Evolutionary conservation across 1,284 basidiomycete genomes (phyloP).

Genomic region (Abortiporus biennis): DNA sequence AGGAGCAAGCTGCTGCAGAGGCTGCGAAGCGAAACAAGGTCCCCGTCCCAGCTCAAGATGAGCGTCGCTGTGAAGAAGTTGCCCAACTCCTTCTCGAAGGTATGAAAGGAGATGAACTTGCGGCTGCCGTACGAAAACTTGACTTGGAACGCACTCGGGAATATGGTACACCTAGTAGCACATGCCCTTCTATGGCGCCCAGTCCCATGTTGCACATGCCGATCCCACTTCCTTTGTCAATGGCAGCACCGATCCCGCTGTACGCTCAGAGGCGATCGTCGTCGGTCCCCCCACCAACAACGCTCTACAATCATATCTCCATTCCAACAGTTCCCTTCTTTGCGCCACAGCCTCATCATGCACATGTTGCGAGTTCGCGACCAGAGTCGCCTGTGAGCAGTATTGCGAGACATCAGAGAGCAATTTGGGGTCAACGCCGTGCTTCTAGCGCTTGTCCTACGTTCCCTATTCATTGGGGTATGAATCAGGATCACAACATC

Average conservation of each 20-base stretch:
- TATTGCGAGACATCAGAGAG: conserved; percentile 35
- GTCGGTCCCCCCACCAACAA: conserved; percentile 55
- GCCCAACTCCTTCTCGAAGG: conserved; percentile 58
- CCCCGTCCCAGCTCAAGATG: conserved; percentile 30
- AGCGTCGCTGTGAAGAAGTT: conserved; percentile 34
- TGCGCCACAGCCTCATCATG: conserved; percentile 8
- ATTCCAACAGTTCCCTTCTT: conserved; percentile 35
- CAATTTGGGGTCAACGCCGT: conserved; percentile 32
- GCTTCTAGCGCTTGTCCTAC: conserved; percentile 33
- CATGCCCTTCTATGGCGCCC: conserved; percentile 15
- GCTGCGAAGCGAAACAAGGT: conserved; percentile 19
- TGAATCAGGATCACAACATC: no score
- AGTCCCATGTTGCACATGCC: conserved; percentile 16
- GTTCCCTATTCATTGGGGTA: conserved; percentile 14
- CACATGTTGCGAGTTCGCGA: conserved; percentile 26
- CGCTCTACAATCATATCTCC: conserved; percentile 30
- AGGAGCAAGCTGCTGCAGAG: conserved; percentile 21
- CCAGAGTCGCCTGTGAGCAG: conserved; percentile 37
- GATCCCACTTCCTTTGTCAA: conserved; percentile 5
- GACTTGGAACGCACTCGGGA: conserved; percentile 30
- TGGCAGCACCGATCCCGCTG: conserved; percentile 11
- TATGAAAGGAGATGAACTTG: conserved; percentile 46
- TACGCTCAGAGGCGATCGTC: conserved; percentile 51
- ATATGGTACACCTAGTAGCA: not conserved
- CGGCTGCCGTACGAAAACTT: conserved; percentile 51